Base-by-base conservation (phyloP, 352 stramenopile species). In the Phytophthora foliorum region DNA sequence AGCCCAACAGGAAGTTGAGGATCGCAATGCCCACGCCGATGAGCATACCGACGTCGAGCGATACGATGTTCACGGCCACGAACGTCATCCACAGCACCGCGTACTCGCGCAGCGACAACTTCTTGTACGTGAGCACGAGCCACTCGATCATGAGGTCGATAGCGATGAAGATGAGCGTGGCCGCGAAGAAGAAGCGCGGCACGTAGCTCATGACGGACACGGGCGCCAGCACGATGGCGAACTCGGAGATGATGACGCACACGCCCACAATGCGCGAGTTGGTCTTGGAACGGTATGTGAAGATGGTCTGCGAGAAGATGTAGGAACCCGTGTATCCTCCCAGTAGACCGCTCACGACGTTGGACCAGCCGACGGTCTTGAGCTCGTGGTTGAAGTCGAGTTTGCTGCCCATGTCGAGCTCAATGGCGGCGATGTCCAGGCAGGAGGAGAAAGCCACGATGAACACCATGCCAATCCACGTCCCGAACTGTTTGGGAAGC, bases 261-360 rank as follows among this genome's bases (percentile, higher is more conserved):
- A 97, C 36, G 55, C 94, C 94, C 61, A 98, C 93, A 57, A 95
- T 88, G 24, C 92, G 75, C 36, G 84, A 93, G 69, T 97, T 91
- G 69, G 89, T 88, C 44, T 88, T 86, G 62, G 92, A 96, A 14
- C 91, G 82, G 73, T 92, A 98, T 21, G 96, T 98, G 78, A 99
- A 99, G 60, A 99, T 98, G 31, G 94, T 99, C 82, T 99, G 97
- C 25, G 83, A 97, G 78, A 99, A 99, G 62, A 99, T 99, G 76
- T 99, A 99, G 25, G 84, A 98, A 11, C 97, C 97, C 13, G 97
- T 99, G 81, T 98, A 99, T 34, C 97, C 97, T 27, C 97, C 97
- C 1, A 93, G 88, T 24, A 99, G 21, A 0, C 97, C 97, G 45
- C 86, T 98, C 10, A 98, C 72, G 16, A 99, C 75, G 80, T 99